Conservation (phyloP, 2,329 filamentous ascomycete species). For the Sclerotinia sclerotiorum region DNA sequence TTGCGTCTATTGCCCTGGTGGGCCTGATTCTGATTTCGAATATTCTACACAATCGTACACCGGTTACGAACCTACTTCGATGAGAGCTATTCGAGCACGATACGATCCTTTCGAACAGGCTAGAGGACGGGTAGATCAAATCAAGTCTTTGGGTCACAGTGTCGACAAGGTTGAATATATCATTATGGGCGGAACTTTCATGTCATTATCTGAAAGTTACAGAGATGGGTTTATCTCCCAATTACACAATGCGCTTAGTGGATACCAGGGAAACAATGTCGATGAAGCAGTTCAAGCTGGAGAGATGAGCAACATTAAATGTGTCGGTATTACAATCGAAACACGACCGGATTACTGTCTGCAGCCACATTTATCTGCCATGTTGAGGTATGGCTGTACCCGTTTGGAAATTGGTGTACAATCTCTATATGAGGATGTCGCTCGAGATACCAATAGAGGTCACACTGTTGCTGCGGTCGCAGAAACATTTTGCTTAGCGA, state of each 20-base stretch:
- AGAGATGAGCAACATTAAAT: conserved; percentile 96
- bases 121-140: conserved; percentile 90
- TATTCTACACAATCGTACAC: conserved; percentile 99
- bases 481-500: conserved; percentile 94
- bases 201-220: conserved; percentile 89
- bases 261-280: conserved; percentile 90
- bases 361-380: conserved; percentile 90
- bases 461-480: conserved; percentile 95
- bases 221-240: conserved; percentile 92
- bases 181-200: conserved; percentile 99
- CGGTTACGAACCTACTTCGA: conserved; percentile 96
- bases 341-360: conserved; percentile 96
- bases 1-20: conserved; percentile 96
- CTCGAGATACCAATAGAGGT: conserved; percentile 94
- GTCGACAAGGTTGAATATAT: conserved; percentile 99
- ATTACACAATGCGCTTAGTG: conserved; percentile 93
- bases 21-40: conserved; percentile 97
- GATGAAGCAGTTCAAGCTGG: conserved; percentile 93
- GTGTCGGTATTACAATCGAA: conserved; percentile 97
- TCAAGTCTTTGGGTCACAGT: conserved; percentile 91
- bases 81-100: conserved; percentile 93
- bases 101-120: conserved; percentile 99
- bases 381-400: conserved; percentile 98
- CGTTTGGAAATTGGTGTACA: conserved; percentile 93
- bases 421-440: conserved; percentile 95